Percentiles rank a stretch among this genome's conserved stretches.
These are phyloP conservation scores for Camelina hispida DNA, from an alignment of 345 rosid species.

Conservation along the genomic window DNA sequence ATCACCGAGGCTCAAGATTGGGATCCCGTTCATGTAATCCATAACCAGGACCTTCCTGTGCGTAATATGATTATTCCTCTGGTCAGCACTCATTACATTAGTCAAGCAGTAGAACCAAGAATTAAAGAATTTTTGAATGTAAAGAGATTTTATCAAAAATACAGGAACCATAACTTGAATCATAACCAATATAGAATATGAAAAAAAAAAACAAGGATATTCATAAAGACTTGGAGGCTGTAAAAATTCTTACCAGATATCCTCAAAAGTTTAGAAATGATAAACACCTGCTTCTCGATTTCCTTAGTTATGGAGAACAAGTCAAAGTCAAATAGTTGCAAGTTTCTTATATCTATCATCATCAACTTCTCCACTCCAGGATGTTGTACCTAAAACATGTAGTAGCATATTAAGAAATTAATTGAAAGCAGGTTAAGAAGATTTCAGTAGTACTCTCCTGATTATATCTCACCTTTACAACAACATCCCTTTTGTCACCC, in stretches of 20 bases:
- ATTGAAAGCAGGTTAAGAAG: neutral
- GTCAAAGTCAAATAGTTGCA: conserved; percentile 95
- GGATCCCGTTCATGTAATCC: conserved; percentile 81
- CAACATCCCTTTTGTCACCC: conserved; percentile 76
- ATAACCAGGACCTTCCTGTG: conserved; percentile 82
- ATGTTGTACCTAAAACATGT: conserved; percentile 80
- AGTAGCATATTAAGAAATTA: conserved; percentile 36
- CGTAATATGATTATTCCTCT: conserved; percentile 4
- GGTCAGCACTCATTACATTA: conserved; percentile 16
- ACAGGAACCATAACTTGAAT: conserved; percentile 30
- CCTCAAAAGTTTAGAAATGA: conserved; percentile 18
- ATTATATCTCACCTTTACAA: conserved; percentile 70
- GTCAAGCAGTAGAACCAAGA: neutral
- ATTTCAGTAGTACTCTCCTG: conserved; percentile 21
- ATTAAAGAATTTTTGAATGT: neutral
- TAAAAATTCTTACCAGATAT: conserved; percentile 1
- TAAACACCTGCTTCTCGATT: conserved; percentile 90
- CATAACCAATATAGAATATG: conserved; percentile 79
- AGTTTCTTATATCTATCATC: conserved; percentile 93
- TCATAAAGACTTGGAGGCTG: neutral
- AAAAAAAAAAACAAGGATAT: conserved; percentile 9
- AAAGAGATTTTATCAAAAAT: neutral
- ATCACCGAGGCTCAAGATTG: conserved; percentile 86
- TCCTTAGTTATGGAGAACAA: conserved; percentile 82
- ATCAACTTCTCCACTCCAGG: conserved; percentile 88